Percentiles rank a stretch among this genome's conserved stretches.
Evolutionary conservation across 306 rosid genomes (phyloP).

Genomic region (Casuarina glauca): DNA sequence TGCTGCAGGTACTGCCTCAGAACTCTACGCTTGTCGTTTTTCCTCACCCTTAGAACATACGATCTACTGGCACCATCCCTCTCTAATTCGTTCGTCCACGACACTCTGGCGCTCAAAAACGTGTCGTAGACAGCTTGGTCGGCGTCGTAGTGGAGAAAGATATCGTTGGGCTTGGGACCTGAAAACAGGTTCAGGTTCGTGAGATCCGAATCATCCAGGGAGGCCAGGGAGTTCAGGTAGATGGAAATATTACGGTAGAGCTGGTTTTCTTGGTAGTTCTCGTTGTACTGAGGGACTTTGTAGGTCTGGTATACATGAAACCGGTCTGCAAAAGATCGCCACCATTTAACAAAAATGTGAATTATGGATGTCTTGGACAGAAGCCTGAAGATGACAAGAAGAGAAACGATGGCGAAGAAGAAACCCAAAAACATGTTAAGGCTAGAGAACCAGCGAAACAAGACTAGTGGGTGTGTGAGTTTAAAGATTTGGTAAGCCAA

Average conservation of each 20-base stretch:
- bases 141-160: constrained; percentile 60
- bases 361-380: constrained; percentile 65
- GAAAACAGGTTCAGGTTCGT: constrained; percentile 83
- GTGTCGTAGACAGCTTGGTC: constrained; percentile 56
- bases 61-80: constrained; percentile 24
- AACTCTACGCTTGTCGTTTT: constrained; percentile 68
- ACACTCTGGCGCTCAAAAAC: constrained; percentile 69
- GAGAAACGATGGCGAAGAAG: constrained; percentile 31
- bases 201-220: constrained; percentile 75
- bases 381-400: constrained; percentile 35
- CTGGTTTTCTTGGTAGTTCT: constrained; percentile 61
- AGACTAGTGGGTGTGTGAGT: no score
- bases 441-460: background rate
- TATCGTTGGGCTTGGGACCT: constrained; percentile 68
- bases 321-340: constrained; percentile 49
- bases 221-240: constrained; percentile 75
- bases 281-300: constrained; percentile 64
- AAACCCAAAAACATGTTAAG: constrained; percentile 27
- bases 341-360: constrained; percentile 50
- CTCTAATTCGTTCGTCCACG: constrained; percentile 50
- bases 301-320: constrained; percentile 66
- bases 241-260: constrained; percentile 62
- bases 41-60: constrained; percentile 54
- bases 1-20: constrained; percentile 90
- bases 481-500: no score